phyloP scores from a whole-genome alignment of 306 rosid genomes.

The Vigna radiata region DNA sequence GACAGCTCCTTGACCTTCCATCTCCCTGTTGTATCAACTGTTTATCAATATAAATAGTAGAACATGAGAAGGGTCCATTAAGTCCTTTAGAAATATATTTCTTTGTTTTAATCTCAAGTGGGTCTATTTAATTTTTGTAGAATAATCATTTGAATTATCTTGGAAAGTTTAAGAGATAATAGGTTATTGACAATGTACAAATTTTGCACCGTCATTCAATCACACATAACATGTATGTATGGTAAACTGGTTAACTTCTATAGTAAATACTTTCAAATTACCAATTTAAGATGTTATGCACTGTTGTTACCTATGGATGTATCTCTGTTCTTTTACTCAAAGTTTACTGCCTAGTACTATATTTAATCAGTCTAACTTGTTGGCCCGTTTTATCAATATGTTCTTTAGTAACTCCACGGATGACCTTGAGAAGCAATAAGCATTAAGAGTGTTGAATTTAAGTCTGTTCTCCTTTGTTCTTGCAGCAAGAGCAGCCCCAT shows the following conservation, averaged over 20 bases:
- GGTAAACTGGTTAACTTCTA: too few relatives aligned
- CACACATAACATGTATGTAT: too few relatives aligned
- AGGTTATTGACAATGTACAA: too few relatives aligned
- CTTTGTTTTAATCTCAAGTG: too few relatives aligned
- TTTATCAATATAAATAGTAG: too few relatives aligned
- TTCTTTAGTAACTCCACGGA: background rate
- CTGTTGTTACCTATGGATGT: background rate
- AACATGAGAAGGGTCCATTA: too few relatives aligned
- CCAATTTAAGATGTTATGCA: background rate
- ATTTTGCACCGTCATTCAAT: too few relatives aligned
- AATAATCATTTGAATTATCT: constrained; percentile 1
- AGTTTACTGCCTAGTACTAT: background rate
- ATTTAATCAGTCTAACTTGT: background rate
- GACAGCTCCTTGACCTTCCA: too few relatives aligned
- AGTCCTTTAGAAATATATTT: too few relatives aligned
- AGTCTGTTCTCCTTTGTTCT: constrained; percentile 22
- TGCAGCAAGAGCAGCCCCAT: constrained; percentile 91
- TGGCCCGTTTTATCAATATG: background rate
- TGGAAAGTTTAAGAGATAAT: background rate
- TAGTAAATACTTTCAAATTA: too few relatives aligned
- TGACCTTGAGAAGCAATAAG: constrained; percentile 8
- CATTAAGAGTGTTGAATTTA: background rate
- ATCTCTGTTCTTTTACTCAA: background rate
- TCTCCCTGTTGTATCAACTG: too few relatives aligned
- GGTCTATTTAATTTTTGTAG: background rate